A percentile compares a stretch with the other conserved stretches of the same genome.
Evolutionary conservation across 192 early-diverging fungal species (phyloP).

Genomic region (Diversispora epigaea): DNA sequence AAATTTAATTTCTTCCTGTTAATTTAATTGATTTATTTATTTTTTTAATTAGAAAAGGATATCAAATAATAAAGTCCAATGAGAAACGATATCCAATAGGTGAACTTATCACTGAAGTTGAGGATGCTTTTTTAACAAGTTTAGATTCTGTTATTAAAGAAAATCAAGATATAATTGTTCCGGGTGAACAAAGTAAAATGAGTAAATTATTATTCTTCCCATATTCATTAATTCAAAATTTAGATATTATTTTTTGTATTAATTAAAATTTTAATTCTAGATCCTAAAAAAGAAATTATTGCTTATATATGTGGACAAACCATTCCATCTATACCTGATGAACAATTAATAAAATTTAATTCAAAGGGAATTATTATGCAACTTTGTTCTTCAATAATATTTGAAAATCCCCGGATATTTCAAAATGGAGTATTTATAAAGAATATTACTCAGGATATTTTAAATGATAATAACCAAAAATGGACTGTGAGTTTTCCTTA

Average conservation of each 20-base stretch:
- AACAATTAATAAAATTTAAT: conserved; percentile 9
- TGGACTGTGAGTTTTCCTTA: neutral
- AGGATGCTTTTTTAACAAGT: conserved; percentile 15
- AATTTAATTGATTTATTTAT: neutral
- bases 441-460: neutral
- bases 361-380: conserved; percentile 5
- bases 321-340: neutral
- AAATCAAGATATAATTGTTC: neutral
- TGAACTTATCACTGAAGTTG: conserved; percentile 20
- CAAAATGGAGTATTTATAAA: conserved; percentile 1
- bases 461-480: neutral
- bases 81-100: neutral
- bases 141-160: conserved; percentile 16
- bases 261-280: neutral
- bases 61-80: conserved; percentile 14
- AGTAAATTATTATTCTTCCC: neutral
- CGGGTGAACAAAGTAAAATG: neutral
- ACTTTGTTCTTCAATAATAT: neutral
- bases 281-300: conserved; percentile 1
- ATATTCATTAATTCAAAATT: too few relatives aligned
- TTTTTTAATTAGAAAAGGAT: conserved; percentile 19
- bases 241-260: too few relatives aligned
- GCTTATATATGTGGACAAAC: conserved; percentile 14
- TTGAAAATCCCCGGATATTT: neutral
- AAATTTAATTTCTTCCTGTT: neutral